A percentile compares a stretch with the other conserved stretches of the same genome.
Conservation (phyloP, 768 basidiomycete genomes). For the Mycena latifolia region DNA sequence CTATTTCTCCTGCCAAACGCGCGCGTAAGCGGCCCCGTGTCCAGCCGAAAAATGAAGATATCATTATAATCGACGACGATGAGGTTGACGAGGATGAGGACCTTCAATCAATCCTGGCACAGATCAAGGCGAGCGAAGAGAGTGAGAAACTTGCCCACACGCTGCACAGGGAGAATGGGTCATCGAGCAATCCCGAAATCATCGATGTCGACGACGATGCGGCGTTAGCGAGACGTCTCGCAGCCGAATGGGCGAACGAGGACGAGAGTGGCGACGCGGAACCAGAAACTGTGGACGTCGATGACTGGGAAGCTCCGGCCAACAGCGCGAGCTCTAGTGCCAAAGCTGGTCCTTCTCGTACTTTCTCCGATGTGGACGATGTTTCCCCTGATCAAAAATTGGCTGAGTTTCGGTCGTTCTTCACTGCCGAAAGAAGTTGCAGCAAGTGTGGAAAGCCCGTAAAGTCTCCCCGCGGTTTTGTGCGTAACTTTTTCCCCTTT, state of each 20-base stretch:
- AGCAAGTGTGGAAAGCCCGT: slow-evolving; percentile 51
- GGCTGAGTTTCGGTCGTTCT: slow-evolving; percentile 48
- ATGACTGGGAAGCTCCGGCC: slow-evolving; percentile 24
- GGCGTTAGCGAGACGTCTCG: slow-evolving; percentile 53
- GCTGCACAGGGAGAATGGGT: slow-evolving; percentile 48
- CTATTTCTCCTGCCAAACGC: slow-evolving; percentile 28
- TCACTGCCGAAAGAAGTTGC: slow-evolving; percentile 51
- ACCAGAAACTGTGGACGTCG: slow-evolving; percentile 21
- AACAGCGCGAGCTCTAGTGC: not conserved
- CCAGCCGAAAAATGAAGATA: slow-evolving; percentile 13
- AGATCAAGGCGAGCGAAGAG: slow-evolving; percentile 57
- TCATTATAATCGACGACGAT: slow-evolving; percentile 50
- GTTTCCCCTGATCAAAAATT: slow-evolving; percentile 49
- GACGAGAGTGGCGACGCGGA: not conserved
- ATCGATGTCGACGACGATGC: slow-evolving; percentile 45
- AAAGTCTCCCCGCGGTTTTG: slow-evolving; percentile 56
- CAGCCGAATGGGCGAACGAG: slow-evolving; percentile 51
- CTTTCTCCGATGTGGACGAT: slow-evolving; percentile 2
- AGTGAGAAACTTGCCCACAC: slow-evolving; percentile 54
- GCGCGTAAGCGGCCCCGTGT: slow-evolving; percentile 36
- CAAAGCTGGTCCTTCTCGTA: slow-evolving; percentile 9
- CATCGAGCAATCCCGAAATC: slow-evolving; percentile 22
- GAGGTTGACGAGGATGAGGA: slow-evolving; percentile 42
- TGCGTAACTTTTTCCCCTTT: slow-evolving; percentile 45
- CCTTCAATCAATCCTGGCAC: slow-evolving; percentile 52